These are phyloP conservation scores for Leishmania aethiopica DNA, from an alignment of 208 protist genomes.

Conservation along the genomic window DNA sequence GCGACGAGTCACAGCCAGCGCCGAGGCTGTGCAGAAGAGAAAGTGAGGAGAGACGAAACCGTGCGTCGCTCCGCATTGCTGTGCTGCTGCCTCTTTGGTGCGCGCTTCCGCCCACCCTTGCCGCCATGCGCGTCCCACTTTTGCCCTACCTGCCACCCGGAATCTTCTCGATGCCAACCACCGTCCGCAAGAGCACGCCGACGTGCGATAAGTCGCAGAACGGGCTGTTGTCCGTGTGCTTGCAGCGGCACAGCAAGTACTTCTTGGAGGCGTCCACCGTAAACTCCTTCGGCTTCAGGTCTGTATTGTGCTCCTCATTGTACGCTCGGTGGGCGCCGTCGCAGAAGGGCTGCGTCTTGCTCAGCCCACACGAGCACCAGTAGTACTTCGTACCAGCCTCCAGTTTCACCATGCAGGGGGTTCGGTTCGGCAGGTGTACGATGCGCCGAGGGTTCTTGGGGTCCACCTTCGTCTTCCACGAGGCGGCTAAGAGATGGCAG, in stretches of 20 bases:
- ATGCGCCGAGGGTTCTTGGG: constrained; percentile 57
- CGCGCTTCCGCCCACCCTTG: background rate
- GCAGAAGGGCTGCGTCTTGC: constrained; percentile 84
- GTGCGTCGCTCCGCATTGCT: background rate
- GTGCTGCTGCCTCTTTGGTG: background rate
- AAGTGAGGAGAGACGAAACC: background rate
- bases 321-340: constrained; percentile 66
- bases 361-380: constrained; percentile 83
- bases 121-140: constrained; percentile 11
- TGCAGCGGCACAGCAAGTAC: constrained; percentile 76
- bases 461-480: constrained; percentile 81
- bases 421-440: constrained; percentile 49
- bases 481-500: constrained; percentile 39
- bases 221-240: constrained; percentile 60
- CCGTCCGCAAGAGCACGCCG: constrained; percentile 65
- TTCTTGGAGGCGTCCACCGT: constrained; percentile 54
- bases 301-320: constrained; percentile 73
- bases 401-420: constrained; percentile 46
- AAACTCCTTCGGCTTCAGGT: constrained; percentile 67
- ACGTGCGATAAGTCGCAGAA: constrained; percentile 82
- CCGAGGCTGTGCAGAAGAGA: background rate
- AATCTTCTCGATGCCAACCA: constrained; percentile 55
- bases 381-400: constrained; percentile 78
- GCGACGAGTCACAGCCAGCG: background rate
- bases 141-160: constrained; percentile 2